Conservation (phyloP, 306 rosid genomes). For the Pachyrhizus erosus region DNA sequence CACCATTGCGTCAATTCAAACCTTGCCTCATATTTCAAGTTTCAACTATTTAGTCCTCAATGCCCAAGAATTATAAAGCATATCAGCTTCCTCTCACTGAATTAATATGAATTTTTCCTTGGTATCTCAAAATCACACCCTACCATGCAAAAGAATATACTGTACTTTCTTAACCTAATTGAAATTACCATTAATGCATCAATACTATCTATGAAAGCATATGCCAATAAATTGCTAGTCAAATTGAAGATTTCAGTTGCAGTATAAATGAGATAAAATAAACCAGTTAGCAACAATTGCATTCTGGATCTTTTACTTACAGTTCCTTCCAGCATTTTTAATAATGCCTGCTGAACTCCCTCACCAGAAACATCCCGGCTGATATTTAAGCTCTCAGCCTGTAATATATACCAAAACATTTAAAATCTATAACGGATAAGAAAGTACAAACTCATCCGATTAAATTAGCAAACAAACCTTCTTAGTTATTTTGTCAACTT, state of each 20-base stretch:
- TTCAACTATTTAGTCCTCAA: constrained; percentile 11
- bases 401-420: constrained; percentile 42
- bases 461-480: constrained; percentile 63
- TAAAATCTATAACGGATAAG: constrained; percentile 35
- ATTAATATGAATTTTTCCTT: background rate
- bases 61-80: background rate
- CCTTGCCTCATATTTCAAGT: constrained; percentile 22
- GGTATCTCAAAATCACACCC: background rate
- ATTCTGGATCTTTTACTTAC: constrained; percentile 59
- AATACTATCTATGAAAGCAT: background rate
- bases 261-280: background rate
- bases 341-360: constrained; percentile 97
- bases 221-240: constrained; percentile 2
- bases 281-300: background rate
- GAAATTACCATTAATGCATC: constrained; percentile 2
- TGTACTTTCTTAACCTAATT: background rate
- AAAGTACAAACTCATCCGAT: background rate
- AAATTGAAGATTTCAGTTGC: background rate
- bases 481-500: constrained; percentile 99
- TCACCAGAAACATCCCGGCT: constrained; percentile 99
- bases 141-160: background rate
- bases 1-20: background rate
- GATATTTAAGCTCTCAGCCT: constrained; percentile 94
- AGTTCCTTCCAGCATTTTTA: constrained; percentile 99
- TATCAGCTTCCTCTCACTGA: background rate